phyloP scores from a whole-genome alignment of 371 early-diverging fungal species.

The Circinella minor region DNA sequence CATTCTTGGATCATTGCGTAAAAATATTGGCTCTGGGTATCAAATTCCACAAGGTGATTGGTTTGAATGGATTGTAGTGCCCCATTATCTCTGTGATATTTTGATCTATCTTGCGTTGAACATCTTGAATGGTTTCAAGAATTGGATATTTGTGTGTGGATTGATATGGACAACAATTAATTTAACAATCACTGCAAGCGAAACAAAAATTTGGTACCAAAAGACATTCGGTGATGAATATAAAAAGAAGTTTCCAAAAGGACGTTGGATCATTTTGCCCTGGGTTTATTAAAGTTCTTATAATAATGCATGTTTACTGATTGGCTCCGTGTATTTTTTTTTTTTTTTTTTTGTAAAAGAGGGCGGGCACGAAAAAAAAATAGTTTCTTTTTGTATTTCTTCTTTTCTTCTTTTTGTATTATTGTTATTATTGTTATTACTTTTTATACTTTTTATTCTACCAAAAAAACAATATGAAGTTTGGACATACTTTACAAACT shows the following conservation, averaged over 20 bases:
- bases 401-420: slow-evolving; percentile 13
- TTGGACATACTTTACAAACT: slow-evolving; percentile 81
- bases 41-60: slow-evolving; percentile 72
- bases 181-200: slow-evolving; percentile 64
- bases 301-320: not conserved
- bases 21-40: slow-evolving; percentile 32
- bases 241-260: slow-evolving; percentile 27
- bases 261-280: slow-evolving; percentile 51
- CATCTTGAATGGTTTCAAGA: slow-evolving; percentile 36
- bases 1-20: slow-evolving; percentile 66
- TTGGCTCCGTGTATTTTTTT: not conserved
- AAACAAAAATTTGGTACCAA: slow-evolving; percentile 68
- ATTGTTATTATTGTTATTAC: slow-evolving; percentile 11
- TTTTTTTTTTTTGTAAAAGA: not conserved
- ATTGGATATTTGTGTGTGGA: slow-evolving; percentile 41
- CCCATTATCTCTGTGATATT: slow-evolving; percentile 80
- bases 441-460: not conserved
- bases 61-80: slow-evolving; percentile 69
- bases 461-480: slow-evolving; percentile 79
- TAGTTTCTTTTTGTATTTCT: not conserved
- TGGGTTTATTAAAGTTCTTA: slow-evolving; percentile 33
- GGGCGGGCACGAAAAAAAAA: not conserved
- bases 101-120: slow-evolving; percentile 66
- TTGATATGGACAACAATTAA: slow-evolving; percentile 65
- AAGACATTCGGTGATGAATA: slow-evolving; percentile 53